A percentile compares a stretch with the other conserved stretches of the same genome.
Evolutionary conservation across 2,329 filamentous ascomycete species (phyloP).

Genomic region (Ophiocordyceps australis): DNA sequence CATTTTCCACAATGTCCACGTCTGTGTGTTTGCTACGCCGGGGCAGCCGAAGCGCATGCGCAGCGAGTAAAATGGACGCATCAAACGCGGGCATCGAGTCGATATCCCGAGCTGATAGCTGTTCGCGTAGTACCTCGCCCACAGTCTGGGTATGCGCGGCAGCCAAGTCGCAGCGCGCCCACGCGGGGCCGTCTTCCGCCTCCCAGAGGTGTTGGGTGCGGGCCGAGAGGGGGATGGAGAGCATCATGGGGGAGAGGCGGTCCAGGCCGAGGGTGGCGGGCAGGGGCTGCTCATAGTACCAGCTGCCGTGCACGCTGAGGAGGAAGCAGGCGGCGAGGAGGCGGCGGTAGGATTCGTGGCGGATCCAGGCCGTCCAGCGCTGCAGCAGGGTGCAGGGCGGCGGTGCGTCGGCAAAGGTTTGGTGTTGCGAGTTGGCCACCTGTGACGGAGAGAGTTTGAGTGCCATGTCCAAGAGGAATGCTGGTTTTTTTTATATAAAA

Average conservation of each 20-base stretch:
- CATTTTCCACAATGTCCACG: slow-evolving; percentile 8
- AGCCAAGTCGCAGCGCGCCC: slow-evolving; percentile 19
- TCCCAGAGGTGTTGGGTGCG: slow-evolving; percentile 29
- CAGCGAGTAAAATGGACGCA: slow-evolving; percentile 19
- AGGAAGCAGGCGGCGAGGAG: slow-evolving; percentile 38
- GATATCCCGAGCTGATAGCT: slow-evolving; percentile 16
- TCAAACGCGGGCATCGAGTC: slow-evolving; percentile 18
- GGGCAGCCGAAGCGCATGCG: slow-evolving; percentile 18
- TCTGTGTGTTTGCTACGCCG: slow-evolving; percentile 11
- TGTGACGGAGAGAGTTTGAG: slow-evolving; percentile 17
- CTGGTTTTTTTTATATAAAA: slow-evolving; percentile 8
- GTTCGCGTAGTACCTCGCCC: slow-evolving; percentile 12
- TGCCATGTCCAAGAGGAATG: slow-evolving; percentile 5
- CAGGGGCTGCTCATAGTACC: slow-evolving; percentile 31
- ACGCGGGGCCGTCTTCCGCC: slow-evolving; percentile 22
- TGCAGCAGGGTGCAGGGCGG: slow-evolving; percentile 9
- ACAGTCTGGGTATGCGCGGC: slow-evolving; percentile 9
- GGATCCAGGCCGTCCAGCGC: slow-evolving; percentile 33
- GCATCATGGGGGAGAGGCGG: slow-evolving; percentile 12
- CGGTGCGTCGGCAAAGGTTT: slow-evolving; percentile 8
- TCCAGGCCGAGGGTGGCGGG: slow-evolving; percentile 15
- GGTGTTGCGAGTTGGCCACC: slow-evolving; percentile 17
- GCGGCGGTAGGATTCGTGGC: slow-evolving; percentile 30
- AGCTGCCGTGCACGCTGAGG: slow-evolving; percentile 34
- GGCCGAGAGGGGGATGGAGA: slow-evolving; percentile 27